Evolutionary conservation across 345 rosid species (phyloP).

Genomic region (Bruguiera gymnorhiza): DNA sequence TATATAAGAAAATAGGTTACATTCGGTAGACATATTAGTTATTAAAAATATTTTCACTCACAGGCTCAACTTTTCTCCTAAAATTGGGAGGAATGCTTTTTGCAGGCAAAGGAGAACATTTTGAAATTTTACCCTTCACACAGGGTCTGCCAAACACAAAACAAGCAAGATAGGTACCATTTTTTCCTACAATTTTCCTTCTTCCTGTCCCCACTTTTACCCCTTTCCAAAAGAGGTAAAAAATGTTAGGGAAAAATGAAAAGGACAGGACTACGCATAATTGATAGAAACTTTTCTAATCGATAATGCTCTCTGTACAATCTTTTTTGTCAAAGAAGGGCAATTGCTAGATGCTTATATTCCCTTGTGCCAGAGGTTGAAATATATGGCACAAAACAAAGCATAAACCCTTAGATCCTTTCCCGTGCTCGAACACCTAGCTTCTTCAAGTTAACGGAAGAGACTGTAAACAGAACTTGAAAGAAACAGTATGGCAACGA

Average conservation of each 20-base stretch:
- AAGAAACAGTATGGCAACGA: background rate
- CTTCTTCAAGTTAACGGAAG: conserved; percentile 1
- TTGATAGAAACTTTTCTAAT: background rate
- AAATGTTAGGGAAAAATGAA: background rate
- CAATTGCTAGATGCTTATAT: conserved; percentile 7
- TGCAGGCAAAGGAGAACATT: too few relatives aligned
- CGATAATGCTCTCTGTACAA: background rate
- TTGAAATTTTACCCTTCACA: too few relatives aligned
- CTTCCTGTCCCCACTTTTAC: too few relatives aligned
- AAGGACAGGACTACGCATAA: background rate
- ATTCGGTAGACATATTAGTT: too few relatives aligned
- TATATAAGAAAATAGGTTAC: too few relatives aligned
- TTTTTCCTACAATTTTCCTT: too few relatives aligned
- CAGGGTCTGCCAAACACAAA: too few relatives aligned
- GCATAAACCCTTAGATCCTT: conserved; percentile 13
- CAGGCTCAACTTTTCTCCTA: too few relatives aligned
- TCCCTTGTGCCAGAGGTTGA: background rate
- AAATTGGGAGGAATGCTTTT: too few relatives aligned
- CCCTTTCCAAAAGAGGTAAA: too few relatives aligned
- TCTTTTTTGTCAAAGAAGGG: background rate
- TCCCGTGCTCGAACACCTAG: conserved; percentile 3
- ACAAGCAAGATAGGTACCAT: too few relatives aligned
- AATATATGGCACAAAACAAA: background rate
- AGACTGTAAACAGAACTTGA: background rate
- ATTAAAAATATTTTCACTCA: too few relatives aligned